A percentile compares a stretch with the other conserved stretches of the same genome.
phyloP scores from a whole-genome alignment of 2,329 filamentous ascomycete species.

The Hortaea werneckii region DNA sequence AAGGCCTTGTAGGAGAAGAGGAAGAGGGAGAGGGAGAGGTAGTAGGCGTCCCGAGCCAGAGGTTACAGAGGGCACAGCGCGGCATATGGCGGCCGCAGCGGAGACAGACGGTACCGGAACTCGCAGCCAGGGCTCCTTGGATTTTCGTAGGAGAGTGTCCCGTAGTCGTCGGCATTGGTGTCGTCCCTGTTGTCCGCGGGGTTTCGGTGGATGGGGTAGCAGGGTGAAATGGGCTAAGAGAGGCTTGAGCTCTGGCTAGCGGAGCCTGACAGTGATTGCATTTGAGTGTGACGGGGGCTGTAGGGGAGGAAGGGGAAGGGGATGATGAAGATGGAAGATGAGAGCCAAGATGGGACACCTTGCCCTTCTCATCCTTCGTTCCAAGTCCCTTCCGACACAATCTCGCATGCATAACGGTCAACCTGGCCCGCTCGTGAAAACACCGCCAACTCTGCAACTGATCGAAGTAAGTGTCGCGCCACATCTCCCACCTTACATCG shows the following conservation, averaged over 20 bases:
- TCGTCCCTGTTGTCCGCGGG: too few relatives aligned
- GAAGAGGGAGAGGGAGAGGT: not conserved
- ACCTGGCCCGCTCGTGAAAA: constrained; percentile 66
- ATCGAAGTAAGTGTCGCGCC: constrained; percentile 66
- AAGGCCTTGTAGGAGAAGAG: too few relatives aligned
- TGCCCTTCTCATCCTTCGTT: constrained; percentile 51
- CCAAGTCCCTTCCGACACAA: constrained; percentile 44
- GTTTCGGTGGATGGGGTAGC: too few relatives aligned
- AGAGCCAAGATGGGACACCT: constrained; percentile 37
- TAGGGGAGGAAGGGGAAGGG: constrained; percentile 28
- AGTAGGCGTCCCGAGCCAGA: constrained; percentile 51
- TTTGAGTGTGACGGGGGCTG: constrained; percentile 61
- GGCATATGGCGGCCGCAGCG: constrained; percentile 54
- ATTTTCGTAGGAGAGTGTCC: too few relatives aligned
- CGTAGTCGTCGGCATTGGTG: too few relatives aligned
- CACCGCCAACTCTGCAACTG: constrained; percentile 59
- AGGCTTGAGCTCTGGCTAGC: constrained; percentile 36
- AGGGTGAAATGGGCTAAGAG: not conserved
- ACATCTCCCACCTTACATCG: constrained; percentile 63
- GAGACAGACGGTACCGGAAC: constrained; percentile 45
- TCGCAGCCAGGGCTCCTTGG: constrained; percentile 1
- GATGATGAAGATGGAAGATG: too few relatives aligned
- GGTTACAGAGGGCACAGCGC: constrained; percentile 50
- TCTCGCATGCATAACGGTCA: constrained; percentile 66
- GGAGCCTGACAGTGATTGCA: constrained; percentile 63